Conservation (phyloP, 1,284 basidiomycete genomes). For the Coriolopsis trogii region DNA sequence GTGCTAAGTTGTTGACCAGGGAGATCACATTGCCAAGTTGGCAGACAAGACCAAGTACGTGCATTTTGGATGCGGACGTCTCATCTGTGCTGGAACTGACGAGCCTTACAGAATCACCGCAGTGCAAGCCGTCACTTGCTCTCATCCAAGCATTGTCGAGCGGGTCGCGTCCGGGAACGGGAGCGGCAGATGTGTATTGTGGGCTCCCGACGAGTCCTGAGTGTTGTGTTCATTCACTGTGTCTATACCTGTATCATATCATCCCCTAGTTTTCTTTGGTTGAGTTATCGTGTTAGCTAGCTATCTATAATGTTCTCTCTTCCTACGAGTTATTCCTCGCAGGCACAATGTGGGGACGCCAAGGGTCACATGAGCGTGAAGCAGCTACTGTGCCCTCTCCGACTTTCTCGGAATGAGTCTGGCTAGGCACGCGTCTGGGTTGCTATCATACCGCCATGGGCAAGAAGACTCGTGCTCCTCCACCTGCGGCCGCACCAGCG, state of each 20-base stretch:
- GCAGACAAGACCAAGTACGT: constrained; percentile 58
- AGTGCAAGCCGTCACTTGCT: constrained; percentile 82
- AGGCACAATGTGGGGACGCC: constrained; percentile 22
- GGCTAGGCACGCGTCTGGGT: neutral
- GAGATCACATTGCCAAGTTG: constrained; percentile 65
- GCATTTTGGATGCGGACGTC: no score
- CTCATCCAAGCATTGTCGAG: constrained; percentile 75
- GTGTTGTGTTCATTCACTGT: neutral
- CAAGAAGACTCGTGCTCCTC: constrained; percentile 15
- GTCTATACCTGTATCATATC: neutral
- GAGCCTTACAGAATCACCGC: constrained; percentile 61
- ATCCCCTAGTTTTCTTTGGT: neutral
- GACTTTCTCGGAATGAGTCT: constrained; percentile 12
- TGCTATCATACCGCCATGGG: constrained; percentile 12
- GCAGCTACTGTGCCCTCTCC: no score
- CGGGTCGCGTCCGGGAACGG: constrained; percentile 75
- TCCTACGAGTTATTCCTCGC: no score
- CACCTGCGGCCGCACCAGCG: neutral
- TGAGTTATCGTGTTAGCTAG: no score
- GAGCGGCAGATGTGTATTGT: constrained; percentile 77
- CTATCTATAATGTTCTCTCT: no score
- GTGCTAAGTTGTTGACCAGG: constrained; percentile 40
- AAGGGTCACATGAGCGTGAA: constrained; percentile 83
- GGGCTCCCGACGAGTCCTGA: constrained; percentile 55
- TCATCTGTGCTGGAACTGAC: constrained; percentile 5